phyloP scores from a whole-genome alignment of 2,329 filamentous ascomycete species.

The Madurella mycetomatis region DNA sequence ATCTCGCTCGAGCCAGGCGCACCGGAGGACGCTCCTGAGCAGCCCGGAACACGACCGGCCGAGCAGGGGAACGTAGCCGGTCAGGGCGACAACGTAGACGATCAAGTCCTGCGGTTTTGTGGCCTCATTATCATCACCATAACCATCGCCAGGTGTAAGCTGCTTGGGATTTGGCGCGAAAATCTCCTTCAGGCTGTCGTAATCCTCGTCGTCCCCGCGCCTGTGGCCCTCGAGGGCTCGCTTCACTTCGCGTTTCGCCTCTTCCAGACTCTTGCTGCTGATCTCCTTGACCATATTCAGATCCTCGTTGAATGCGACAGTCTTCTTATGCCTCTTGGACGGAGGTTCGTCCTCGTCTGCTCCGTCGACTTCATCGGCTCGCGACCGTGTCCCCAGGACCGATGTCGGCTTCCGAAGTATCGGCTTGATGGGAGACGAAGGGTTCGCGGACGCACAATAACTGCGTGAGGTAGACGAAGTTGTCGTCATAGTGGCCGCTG shows the following conservation, averaged over 20 bases:
- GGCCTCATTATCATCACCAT: conserved; percentile 39
- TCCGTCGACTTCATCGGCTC: conserved; percentile 40
- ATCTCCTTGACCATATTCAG: conserved; percentile 55
- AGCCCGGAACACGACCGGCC: conserved; percentile 56
- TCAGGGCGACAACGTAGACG: conserved; percentile 59
- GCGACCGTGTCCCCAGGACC: conserved; percentile 37
- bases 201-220: conserved; percentile 55
- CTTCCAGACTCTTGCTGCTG: conserved; percentile 47
- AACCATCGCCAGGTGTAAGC: conserved; percentile 18
- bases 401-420: conserved; percentile 48
- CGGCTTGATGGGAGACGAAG: conserved; percentile 45
- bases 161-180: conserved; percentile 48
- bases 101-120: conserved; percentile 53
- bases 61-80: conserved; percentile 56
- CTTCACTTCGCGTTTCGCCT: conserved; percentile 52
- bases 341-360: conserved; percentile 40
- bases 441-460: not conserved
- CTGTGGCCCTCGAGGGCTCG: conserved; percentile 54
- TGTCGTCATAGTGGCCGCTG: conserved; percentile 29
- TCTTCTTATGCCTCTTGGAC: conserved; percentile 50
- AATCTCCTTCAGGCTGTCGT: conserved; percentile 57
- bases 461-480: conserved; percentile 32
- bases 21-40: conserved; percentile 54
- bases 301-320: conserved; percentile 55
- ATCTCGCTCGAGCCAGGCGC: conserved; percentile 62